phyloP scores from a whole-genome alignment of 768 basidiomycete genomes.

The Suillus bovinus region DNA sequence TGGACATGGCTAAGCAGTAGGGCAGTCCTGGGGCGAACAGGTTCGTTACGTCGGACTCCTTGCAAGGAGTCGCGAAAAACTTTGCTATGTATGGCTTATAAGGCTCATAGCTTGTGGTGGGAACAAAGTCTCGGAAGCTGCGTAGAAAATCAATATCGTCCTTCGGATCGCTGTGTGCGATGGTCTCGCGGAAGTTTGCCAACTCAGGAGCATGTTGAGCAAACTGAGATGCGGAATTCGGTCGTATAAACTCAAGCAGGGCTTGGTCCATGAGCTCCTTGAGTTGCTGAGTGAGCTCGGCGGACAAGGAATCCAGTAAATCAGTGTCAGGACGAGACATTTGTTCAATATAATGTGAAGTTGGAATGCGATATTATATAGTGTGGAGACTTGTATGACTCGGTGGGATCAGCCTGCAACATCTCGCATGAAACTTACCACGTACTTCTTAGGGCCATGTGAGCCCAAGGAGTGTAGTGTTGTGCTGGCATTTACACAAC shows the following conservation, averaged over 20 bases:
- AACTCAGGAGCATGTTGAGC: not conserved
- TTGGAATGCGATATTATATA: not conserved
- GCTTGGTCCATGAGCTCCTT: not conserved
- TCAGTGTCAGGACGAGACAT: not conserved
- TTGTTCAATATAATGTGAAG: not conserved
- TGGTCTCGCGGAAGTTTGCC: not conserved
- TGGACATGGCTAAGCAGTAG: constrained; percentile 20
- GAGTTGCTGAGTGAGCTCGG: constrained; percentile 4
- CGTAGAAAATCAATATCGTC: constrained; percentile 12
- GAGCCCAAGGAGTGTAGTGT: not conserved
- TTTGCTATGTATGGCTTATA: constrained; percentile 20
- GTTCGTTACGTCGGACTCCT: constrained; percentile 18
- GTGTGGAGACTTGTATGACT: not conserved
- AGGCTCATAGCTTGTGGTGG: constrained; percentile 22
- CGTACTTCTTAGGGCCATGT: no score
- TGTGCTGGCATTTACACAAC: not conserved
- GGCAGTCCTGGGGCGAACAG: constrained; percentile 27
- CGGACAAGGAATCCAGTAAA: not conserved
- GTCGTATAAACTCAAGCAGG: not conserved
- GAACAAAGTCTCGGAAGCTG: constrained; percentile 18
- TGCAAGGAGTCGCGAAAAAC: constrained; percentile 9
- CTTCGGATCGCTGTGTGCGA: not conserved
- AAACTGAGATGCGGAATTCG: constrained; percentile 1
- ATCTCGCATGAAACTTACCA: no score
- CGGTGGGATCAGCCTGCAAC: not conserved